A percentile compares a stretch with the other conserved stretches of the same genome.
These are phyloP conservation scores for Phaeoacremonium minimum DNA, from an alignment of 2,329 filamentous ascomycete genomes.

Conservation along the genomic window DNA sequence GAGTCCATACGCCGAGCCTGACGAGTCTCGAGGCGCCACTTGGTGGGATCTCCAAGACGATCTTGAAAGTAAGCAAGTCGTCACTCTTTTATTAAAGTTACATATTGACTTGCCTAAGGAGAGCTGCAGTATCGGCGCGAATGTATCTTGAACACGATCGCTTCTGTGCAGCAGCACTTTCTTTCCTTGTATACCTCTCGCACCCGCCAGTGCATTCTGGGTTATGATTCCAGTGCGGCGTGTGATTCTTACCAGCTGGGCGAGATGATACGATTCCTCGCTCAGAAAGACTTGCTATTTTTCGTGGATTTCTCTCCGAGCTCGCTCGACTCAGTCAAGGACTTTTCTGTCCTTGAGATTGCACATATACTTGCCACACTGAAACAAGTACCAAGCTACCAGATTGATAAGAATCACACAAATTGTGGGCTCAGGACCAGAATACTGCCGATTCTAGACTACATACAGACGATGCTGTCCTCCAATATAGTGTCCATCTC, in stretches of 20 bases:
- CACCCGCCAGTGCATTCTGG: constrained; percentile 64
- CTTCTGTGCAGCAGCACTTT: constrained; percentile 67
- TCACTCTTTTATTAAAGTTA: background rate
- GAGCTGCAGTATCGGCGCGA: constrained; percentile 57
- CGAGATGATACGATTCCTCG: constrained; percentile 70
- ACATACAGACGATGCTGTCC: constrained; percentile 54
- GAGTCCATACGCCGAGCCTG: constrained; percentile 32
- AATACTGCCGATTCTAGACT: constrained; percentile 62
- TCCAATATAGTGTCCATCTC: constrained; percentile 38
- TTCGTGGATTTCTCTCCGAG: constrained; percentile 51
- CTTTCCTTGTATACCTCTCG: constrained; percentile 63
- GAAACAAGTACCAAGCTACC: constrained; percentile 65
- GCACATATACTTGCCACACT: constrained; percentile 55
- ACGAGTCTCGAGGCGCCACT: constrained; percentile 29
- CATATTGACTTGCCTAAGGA: background rate
- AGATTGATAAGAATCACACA: constrained; percentile 68
- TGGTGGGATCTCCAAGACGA: constrained; percentile 73
- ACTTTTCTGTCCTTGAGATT: constrained; percentile 56
- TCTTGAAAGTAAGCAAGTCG: constrained; percentile 52
- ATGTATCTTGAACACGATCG: constrained; percentile 63
- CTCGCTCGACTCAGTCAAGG: constrained; percentile 38
- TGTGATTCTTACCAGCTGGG: constrained; percentile 78
- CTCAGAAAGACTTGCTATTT: constrained; percentile 54
- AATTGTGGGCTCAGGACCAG: constrained; percentile 68
- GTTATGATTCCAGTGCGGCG: constrained; percentile 67